Percentiles rank a stretch among this genome's conserved stretches.
Evolutionary conservation across 805 yeast species (phyloP).

Genomic region (Brettanomyces sp.): DNA sequence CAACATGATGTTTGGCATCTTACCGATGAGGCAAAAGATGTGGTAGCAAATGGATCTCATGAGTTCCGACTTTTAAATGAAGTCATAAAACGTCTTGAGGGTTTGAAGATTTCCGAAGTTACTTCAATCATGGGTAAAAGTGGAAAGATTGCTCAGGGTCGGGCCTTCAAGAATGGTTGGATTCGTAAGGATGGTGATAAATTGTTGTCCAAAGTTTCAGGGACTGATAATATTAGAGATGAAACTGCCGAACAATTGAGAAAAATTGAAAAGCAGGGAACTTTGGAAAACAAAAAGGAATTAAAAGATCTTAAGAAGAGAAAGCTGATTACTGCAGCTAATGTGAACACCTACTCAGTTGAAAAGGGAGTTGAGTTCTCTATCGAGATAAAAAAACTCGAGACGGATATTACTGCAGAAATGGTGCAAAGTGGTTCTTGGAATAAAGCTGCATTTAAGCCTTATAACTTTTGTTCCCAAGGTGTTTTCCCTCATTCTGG

Average conservation of each 20-base stretch:
- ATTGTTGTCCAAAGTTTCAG: constrained; percentile 51
- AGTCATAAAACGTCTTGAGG: constrained; percentile 66
- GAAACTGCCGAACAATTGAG: constrained; percentile 56
- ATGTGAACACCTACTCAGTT: constrained; percentile 66
- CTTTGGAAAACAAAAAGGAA: constrained; percentile 49
- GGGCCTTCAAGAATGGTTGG: constrained; percentile 98
- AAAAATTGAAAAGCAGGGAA: constrained; percentile 46
- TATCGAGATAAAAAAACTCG: constrained; percentile 66
- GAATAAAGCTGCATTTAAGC: constrained; percentile 79
- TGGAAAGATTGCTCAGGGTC: constrained; percentile 92
- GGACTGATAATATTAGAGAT: constrained; percentile 47
- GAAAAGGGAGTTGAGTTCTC: constrained; percentile 81
- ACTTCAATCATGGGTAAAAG: constrained; percentile 62
- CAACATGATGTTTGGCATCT: constrained; percentile 72
- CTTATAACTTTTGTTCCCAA: constrained; percentile 92
- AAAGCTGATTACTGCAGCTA: constrained; percentile 66
- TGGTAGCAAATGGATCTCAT: constrained; percentile 77
- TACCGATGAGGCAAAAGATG: constrained; percentile 75
- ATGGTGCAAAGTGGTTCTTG: constrained; percentile 81
- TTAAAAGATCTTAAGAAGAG: constrained; percentile 87
- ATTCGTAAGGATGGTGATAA: constrained; percentile 78
- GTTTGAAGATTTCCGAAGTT: constrained; percentile 75
- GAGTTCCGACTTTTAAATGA: constrained; percentile 73
- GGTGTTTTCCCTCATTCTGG: constrained; percentile 84
- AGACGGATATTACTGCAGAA: constrained; percentile 91